These are phyloP conservation scores for Brassica balearica DNA, from an alignment of 441 rosid genomes.

Conservation along the genomic window DNA sequence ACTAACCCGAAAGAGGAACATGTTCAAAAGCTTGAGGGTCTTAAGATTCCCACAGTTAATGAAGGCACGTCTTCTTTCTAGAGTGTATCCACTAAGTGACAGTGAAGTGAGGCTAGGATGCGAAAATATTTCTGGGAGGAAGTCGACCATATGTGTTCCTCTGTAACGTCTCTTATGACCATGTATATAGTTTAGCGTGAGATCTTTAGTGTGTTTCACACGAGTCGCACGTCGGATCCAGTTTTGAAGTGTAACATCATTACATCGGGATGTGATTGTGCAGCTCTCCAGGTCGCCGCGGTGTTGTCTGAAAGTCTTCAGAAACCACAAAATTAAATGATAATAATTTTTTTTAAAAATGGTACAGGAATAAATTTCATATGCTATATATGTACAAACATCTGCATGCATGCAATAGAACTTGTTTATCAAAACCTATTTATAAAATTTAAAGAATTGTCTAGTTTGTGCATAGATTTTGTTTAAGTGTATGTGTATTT, in stretches of 20 bases:
- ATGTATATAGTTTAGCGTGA: not conserved
- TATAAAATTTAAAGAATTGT: not conserved
- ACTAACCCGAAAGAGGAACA: not conserved
- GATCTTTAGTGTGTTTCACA: conserved; percentile 4
- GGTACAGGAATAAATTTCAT: not conserved
- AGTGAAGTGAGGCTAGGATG: conserved; percentile 19
- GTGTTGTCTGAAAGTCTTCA: not conserved
- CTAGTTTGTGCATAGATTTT: conserved; percentile 3
- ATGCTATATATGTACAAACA: not conserved
- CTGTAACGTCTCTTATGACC: not conserved
- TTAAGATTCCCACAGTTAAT: conserved; percentile 12
- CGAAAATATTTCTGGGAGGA: not conserved
- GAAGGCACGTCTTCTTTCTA: not conserved
- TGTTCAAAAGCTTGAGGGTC: conserved; percentile 19
- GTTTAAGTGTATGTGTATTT: not conserved
- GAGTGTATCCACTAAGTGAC: conserved; percentile 5
- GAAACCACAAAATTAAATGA: not conserved
- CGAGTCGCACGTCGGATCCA: not conserved
- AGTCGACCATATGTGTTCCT: not conserved
- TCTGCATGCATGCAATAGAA: conserved; percentile 10
- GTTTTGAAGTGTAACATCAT: not conserved
- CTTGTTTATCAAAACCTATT: not conserved
- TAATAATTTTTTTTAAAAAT: not conserved
- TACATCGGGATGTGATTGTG: not conserved
- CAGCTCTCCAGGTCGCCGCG: not conserved